Evolutionary conservation across 305 asterid species (phyloP).

Genomic region (Fraxinus sp.): DNA sequence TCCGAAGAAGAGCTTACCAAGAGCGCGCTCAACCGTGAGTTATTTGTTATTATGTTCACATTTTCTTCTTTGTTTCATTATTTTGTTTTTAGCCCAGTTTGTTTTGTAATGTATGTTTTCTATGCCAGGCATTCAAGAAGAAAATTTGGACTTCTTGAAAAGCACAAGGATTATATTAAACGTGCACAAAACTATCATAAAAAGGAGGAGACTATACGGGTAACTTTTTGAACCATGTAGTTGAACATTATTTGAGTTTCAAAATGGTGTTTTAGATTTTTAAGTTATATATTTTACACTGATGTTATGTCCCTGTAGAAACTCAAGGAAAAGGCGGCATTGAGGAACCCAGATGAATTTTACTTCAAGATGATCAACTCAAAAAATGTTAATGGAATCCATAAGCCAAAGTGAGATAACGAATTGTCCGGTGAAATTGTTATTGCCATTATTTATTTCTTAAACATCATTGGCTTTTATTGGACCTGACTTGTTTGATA

Average conservation of each 20-base stretch:
- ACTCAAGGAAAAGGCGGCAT: constrained; percentile 82
- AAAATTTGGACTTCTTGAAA: constrained; percentile 76
- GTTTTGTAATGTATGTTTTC: neutral
- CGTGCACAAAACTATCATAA: constrained; percentile 66
- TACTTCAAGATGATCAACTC: constrained; percentile 71
- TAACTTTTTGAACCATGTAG: constrained; percentile 12
- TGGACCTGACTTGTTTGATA: constrained; percentile 21
- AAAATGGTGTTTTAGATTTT: neutral
- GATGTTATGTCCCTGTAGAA: constrained; percentile 43
- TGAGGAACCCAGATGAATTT: constrained; percentile 88
- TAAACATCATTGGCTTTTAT: neutral
- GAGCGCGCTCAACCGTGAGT: constrained; percentile 90
- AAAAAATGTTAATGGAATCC: constrained; percentile 64
- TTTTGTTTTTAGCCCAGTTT: neutral
- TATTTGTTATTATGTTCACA: neutral
- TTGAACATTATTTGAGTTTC: neutral
- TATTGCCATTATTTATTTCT: neutral
- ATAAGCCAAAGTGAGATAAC: constrained; percentile 59
- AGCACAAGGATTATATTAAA: constrained; percentile 78
- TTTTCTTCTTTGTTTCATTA: neutral
- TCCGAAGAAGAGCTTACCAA: constrained; percentile 69
- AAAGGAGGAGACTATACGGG: constrained; percentile 69
- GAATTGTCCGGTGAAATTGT: neutral
- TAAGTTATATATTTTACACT: neutral
- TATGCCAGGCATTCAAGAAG: constrained; percentile 51